Base-by-base conservation (phyloP, 805 yeast species). In the Candida arabinofermentans region DNA sequence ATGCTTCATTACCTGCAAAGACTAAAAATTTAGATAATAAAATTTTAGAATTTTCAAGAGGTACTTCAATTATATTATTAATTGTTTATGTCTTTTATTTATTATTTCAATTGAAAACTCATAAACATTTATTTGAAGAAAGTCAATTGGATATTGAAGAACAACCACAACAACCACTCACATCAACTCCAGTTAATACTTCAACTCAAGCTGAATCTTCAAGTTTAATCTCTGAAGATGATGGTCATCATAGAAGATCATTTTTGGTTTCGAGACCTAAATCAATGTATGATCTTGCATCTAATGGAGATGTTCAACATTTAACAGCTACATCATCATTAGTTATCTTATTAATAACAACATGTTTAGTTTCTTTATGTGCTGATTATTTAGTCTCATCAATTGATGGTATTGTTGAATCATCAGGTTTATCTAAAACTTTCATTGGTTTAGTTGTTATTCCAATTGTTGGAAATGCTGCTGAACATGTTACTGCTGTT, bases 381-480 rank as follows among this genome's bases (percentile, higher is more conserved):
- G 99, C 99, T 3, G 99, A 93, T 64, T 86, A 77, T 64, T 74
- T 93, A 45, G 99, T 93, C 39, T 93, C 95, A 22, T 83, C 96
- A 18, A 93, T 93, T 55, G 98, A 93, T 65, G 84, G 77, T 43
- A 79, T 91, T 49, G 98, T 93, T 27, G 86, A 71, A 44, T 67
- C 79, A 24, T 79, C 95, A 2, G 96, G 96, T 3, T 71, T 93
- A 41, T 86, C 96, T 34, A 90, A 91, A 74, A 89, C 98, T 0
- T 93, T 93, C 56, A 88, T 93, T 56, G 98, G 98, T 61, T 72
- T 93, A 51, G 83, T 93, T 53, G 79, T 93, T 35, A 83, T 93
- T 48, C 99, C 99, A 31, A 91, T 93, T 48, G 98, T 93, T 22
- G 99, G 98, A 42, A 93, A 93, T 57, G 99, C 99, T 3, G 98